phyloP scores from a whole-genome alignment of 2,329 filamentous ascomycete species.

The Lachnellula cervina region DNA sequence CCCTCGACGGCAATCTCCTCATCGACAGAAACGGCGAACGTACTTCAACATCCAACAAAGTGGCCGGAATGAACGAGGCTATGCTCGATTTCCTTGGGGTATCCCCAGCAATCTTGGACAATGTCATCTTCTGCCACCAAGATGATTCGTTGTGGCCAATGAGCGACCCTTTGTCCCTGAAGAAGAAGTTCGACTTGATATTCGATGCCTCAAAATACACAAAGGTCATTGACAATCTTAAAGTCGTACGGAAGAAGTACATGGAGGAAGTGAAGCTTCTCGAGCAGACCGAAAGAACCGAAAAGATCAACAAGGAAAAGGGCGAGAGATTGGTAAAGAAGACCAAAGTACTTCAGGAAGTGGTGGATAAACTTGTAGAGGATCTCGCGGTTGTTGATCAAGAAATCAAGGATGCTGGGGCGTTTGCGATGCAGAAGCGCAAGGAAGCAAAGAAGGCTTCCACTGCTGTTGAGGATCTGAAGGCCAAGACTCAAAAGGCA shows the following conservation, averaged over 20 bases:
- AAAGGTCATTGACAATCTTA: conserved; percentile 95
- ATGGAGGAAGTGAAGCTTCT: conserved; percentile 68
- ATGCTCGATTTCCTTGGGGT: conserved; percentile 86
- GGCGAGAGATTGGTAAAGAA: conserved; percentile 67
- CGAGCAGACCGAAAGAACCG: conserved; percentile 70
- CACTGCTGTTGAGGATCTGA: conserved; percentile 68
- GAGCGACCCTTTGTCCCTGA: conserved; percentile 78
- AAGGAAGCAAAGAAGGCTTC: conserved; percentile 69
- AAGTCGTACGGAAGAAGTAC: conserved; percentile 76
- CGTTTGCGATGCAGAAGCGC: conserved; percentile 57
- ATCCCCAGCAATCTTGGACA: conserved; percentile 82
- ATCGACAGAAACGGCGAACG: conserved; percentile 77
- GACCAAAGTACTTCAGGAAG: conserved; percentile 57
- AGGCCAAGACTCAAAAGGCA: conserved; percentile 71
- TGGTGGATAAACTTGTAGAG: conserved; percentile 58
- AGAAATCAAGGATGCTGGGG: conserved; percentile 57
- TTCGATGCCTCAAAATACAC: conserved; percentile 97
- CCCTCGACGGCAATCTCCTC: conserved; percentile 69
- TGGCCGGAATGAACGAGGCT: conserved; percentile 75
- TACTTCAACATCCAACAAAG: conserved; percentile 70
- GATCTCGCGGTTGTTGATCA: conserved; percentile 54
- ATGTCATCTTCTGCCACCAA: conserved; percentile 97
- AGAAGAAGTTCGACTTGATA: conserved; percentile 95
- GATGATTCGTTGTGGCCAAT: conserved; percentile 97
- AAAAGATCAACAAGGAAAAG: conserved; percentile 79